Conservation (phyloP, 805 yeast genomes). For the Peterozyma toletana region DNA sequence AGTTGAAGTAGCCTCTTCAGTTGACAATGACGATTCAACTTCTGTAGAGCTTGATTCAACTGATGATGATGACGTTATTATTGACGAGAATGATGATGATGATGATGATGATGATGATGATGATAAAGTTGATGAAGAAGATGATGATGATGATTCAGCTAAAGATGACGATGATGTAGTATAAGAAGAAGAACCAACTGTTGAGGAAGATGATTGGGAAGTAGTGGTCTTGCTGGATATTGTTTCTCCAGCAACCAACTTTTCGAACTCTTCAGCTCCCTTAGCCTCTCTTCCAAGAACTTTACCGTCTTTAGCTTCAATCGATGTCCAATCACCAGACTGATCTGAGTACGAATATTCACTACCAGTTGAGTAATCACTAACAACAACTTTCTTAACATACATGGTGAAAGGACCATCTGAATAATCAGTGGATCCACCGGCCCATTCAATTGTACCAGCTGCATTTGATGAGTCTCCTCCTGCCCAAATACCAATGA, state of each 20-base stretch:
- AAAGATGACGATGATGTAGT: neutral
- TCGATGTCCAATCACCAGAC: slow-evolving; percentile 31
- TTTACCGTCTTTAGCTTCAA: slow-evolving; percentile 30
- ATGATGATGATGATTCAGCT: neutral
- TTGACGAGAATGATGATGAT: neutral
- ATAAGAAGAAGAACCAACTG: neutral
- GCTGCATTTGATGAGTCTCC: slow-evolving; percentile 39
- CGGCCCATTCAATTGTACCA: slow-evolving; percentile 68
- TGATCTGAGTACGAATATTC: slow-evolving; percentile 31
- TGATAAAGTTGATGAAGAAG: neutral
- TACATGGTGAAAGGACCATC: slow-evolving; percentile 53
- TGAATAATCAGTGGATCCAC: slow-evolving; percentile 51
- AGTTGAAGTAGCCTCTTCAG: too few relatives aligned
- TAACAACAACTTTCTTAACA: slow-evolving; percentile 42
- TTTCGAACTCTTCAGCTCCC: slow-evolving; percentile 27
- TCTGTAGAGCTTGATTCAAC: too few relatives aligned
- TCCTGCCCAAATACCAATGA: slow-evolving; percentile 42
- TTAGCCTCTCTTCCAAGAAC: slow-evolving; percentile 44
- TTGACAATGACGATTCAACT: too few relatives aligned
- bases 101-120: neutral
- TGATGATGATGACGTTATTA: too few relatives aligned
- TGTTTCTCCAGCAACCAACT: slow-evolving; percentile 18
- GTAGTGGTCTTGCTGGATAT: neutral
- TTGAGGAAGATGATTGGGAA: neutral
- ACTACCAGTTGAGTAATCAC: slow-evolving; percentile 42